A percentile compares a stretch with the other conserved stretches of the same genome.
Evolutionary conservation across 371 early-diverging fungal species (phyloP).

Genomic region (Mortierella sp.): DNA sequence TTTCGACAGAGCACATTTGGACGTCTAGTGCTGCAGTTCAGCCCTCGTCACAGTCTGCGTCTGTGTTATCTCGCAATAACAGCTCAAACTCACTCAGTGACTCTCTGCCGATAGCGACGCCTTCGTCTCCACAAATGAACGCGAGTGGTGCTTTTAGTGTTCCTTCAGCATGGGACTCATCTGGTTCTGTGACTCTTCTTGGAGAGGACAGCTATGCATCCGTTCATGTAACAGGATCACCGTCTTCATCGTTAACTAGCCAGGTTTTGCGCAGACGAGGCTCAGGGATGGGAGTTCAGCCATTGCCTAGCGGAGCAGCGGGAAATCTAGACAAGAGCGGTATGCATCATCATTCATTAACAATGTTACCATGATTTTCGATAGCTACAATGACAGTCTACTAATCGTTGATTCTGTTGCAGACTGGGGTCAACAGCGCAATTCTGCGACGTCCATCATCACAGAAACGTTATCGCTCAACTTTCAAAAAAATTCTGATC

Average conservation of each 20-base stretch:
- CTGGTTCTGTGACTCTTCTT: not conserved
- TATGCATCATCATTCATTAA: not conserved
- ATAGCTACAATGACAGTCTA: too few relatives aligned
- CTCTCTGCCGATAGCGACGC: not conserved
- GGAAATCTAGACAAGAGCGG: slow-evolving; percentile 20
- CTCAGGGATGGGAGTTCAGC: slow-evolving; percentile 8
- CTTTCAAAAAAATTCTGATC: slow-evolving; percentile 29
- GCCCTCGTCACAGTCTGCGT: slow-evolving; percentile 7
- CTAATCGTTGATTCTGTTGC: not conserved
- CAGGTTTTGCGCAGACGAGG: slow-evolving; percentile 27
- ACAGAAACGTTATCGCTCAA: slow-evolving; percentile 33
- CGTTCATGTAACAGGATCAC: not conserved
- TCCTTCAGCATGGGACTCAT: not conserved
- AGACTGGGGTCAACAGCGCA: slow-evolving; percentile 26
- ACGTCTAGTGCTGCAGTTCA: slow-evolving; percentile 19
- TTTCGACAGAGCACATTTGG: slow-evolving; percentile 44
- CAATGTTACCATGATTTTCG: too few relatives aligned
- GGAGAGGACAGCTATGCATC: slow-evolving; percentile 10
- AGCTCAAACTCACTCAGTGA: slow-evolving; percentile 4
- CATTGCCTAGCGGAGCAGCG: not conserved
- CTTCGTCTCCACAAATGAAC: not conserved
- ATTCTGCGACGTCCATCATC: slow-evolving; percentile 30
- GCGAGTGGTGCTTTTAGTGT: not conserved
- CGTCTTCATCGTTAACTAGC: slow-evolving; percentile 24
- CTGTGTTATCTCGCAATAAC: slow-evolving; percentile 12